A percentile compares a stretch with the other conserved stretches of the same genome.
Evolutionary conservation across 371 early-diverging fungal genomes (phyloP).

Genomic region (Apophysomyces sp.): DNA sequence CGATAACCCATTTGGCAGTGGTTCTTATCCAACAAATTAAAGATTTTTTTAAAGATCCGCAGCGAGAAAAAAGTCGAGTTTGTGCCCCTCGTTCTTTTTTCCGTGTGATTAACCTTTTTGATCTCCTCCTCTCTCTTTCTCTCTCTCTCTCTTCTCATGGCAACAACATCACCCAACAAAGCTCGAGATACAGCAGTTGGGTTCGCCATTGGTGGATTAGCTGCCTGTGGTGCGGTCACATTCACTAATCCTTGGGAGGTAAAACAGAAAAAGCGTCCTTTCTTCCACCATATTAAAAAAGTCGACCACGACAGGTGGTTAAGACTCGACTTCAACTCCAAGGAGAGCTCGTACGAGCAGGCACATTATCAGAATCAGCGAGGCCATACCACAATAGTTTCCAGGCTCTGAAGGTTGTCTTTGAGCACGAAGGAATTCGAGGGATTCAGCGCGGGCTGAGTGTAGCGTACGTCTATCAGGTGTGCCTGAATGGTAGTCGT

Average conservation of each 20-base stretch:
- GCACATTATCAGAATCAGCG: conserved; percentile 44
- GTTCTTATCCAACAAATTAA: too few relatives aligned
- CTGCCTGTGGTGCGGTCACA: conserved; percentile 91
- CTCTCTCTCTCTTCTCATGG: background rate
- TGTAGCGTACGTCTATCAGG: conserved; percentile 92
- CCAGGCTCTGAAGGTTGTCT: conserved; percentile 78
- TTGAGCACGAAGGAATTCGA: conserved; percentile 78
- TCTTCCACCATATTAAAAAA: background rate
- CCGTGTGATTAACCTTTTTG: too few relatives aligned
- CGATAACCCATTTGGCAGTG: too few relatives aligned
- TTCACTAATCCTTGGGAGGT: conserved; percentile 95
- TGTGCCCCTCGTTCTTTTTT: background rate
- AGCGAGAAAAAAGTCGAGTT: background rate
- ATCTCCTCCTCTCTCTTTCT: background rate
- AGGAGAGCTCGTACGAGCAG: conserved; percentile 77
- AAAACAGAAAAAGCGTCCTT: conserved; percentile 8
- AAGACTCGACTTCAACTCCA: conserved; percentile 96
- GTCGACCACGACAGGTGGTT: conserved; percentile 69
- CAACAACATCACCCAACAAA: conserved; percentile 12
- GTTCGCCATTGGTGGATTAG: conserved; percentile 77
- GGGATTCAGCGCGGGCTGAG: conserved; percentile 91
- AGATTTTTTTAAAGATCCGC: background rate
- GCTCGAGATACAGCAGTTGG: conserved; percentile 42
- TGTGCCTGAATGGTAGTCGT: conserved; percentile 91
- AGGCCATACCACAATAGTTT: conserved; percentile 78